These are phyloP conservation scores for Catunica adiposa DNA, from an alignment of 2,329 filamentous ascomycete genomes.

Conservation along the genomic window DNA sequence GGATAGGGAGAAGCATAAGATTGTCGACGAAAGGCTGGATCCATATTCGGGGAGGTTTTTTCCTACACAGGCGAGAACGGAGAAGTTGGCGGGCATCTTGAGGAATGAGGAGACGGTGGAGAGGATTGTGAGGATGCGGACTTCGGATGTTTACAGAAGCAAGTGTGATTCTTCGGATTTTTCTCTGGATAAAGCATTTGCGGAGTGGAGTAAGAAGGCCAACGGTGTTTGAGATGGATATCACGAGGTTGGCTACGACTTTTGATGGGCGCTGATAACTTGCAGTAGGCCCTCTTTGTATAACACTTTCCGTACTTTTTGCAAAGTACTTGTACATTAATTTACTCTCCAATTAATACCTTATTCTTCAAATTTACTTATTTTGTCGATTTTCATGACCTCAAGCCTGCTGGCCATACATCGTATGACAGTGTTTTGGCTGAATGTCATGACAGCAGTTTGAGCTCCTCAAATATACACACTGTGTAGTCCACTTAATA, in stretches of 20 bases:
- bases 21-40: slow-evolving; percentile 78
- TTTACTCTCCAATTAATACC: background rate
- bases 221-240: slow-evolving; percentile 5
- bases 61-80: slow-evolving; percentile 60
- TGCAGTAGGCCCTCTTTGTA: background rate
- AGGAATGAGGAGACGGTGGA: slow-evolving; percentile 64
- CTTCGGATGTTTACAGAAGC: slow-evolving; percentile 63
- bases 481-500: slow-evolving; percentile 8
- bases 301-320: background rate
- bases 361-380: background rate
- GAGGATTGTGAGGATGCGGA: slow-evolving; percentile 61
- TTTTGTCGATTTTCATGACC: no score
- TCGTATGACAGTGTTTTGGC: background rate
- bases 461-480: background rate
- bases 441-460: background rate
- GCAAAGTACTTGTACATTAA: background rate
- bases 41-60: slow-evolving; percentile 81
- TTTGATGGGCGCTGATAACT: background rate
- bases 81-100: slow-evolving; percentile 56
- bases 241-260: background rate
- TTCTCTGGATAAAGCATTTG: slow-evolving; percentile 34
- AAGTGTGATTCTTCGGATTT: slow-evolving; percentile 41
- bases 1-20: slow-evolving; percentile 49
- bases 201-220: slow-evolving; percentile 37
- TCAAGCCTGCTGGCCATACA: no score